These are phyloP conservation scores for Acanthamoeba rhysodes DNA, from an alignment of 208 protist species.

Conservation along the genomic window DNA sequence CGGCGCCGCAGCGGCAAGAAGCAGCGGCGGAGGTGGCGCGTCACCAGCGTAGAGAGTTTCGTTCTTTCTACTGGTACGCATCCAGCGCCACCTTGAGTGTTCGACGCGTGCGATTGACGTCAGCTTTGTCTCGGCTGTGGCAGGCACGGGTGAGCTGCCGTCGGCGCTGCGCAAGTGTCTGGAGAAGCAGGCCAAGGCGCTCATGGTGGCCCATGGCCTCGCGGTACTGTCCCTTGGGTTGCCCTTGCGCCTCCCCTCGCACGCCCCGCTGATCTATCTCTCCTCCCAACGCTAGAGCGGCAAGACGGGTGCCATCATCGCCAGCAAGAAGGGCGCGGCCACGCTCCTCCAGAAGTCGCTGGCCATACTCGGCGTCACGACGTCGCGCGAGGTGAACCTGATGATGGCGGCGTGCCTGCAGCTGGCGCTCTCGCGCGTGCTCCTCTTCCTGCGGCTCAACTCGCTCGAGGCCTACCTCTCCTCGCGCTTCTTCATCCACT, in stretches of 20 bases:
- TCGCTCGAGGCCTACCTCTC: conserved; percentile 44
- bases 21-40: not conserved
- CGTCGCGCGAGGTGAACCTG: conserved; percentile 35
- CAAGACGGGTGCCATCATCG: conserved; percentile 22
- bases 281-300: not conserved
- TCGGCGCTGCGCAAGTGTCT: conserved; percentile 8
- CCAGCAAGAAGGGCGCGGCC: conserved; percentile 42
- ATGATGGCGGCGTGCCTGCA: conserved; percentile 52
- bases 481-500: conserved; percentile 47
- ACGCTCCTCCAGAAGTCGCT: conserved; percentile 37
- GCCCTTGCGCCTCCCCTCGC: no score
- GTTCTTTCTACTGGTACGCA: not conserved
- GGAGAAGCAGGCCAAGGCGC: conserved; percentile 26
- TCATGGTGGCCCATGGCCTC: conserved; percentile 4
- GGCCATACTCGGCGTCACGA: conserved; percentile 12
- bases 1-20: not conserved
- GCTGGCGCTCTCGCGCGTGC: conserved; percentile 34
- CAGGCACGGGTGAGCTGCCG: conserved; percentile 2
- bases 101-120: not conserved
- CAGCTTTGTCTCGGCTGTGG: not conserved
- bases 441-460: conserved; percentile 39
- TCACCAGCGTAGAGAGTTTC: conserved; percentile 46
- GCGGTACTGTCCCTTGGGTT: not conserved
- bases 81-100: not conserved
- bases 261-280: not conserved